Base-by-base conservation (phyloP, 2,329 filamentous ascomycete species). In the Dactylellina sp. region DNA sequence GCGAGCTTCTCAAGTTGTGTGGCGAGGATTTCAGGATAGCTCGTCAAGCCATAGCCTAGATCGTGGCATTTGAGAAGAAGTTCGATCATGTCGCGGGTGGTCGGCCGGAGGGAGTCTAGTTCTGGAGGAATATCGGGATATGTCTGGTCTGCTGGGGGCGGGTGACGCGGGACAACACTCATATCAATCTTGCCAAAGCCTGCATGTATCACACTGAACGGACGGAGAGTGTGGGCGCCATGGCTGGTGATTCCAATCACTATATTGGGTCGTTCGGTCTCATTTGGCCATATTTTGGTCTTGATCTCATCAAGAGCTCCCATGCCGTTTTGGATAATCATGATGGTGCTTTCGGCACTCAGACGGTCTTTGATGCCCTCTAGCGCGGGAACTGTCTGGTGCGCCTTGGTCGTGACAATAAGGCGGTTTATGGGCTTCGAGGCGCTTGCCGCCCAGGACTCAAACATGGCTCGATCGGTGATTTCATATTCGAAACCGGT, bases 301-400 rank as follows among this genome's bases (percentile, higher is more conserved):
- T 92, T 92, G 42, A 97, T 85, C 53, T 89, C 86, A 53, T 98
- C 93, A n/a, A 92, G 84, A 1, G 92, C 83, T 0, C 95, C 94
- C 81, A 98, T 87, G 0, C 93, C 92, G 75, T 94, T 91, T 65
- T 92, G 90, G 64, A 96, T 81, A 63, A 96, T 86, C 71, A 91
- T 88, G 6, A 97, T 85, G 0, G 91, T 91, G 0, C 90, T 92
- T 25, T 87, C 83, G 1, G 85, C 83, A 46, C 86, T 84, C n/a
- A 96, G 82, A 7, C 91, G 86, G 75, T 88, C 85, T 1, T 89
- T 85, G 59, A 96, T 86, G 0, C 86, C 81, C 5, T 86, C 83
- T 12, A 97, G 81, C 42, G 91, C 89, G 0, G 85, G 82, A n/a
- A 91, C 80, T 0, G 91, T 91, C 39, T 86, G 82, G 1, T 86